Base-by-base conservation (phyloP, 2,329 filamentous ascomycete species). In the Aspergillus sp. region DNA sequence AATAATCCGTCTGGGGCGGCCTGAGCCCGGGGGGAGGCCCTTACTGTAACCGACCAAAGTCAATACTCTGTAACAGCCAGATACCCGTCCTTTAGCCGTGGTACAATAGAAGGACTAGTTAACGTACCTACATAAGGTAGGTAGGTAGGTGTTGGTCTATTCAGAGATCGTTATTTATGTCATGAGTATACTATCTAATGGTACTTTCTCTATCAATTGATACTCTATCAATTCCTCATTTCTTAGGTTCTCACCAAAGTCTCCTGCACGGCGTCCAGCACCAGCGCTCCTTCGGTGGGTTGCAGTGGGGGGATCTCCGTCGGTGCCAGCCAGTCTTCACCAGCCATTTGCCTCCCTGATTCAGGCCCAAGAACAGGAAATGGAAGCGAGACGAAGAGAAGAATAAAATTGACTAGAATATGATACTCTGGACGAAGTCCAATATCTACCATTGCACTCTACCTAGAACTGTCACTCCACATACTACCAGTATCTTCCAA, bases 251-350 rank as follows among this genome's bases (percentile, higher is more conserved):
- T 22, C 3, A 22, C 22, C 22, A 49, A 9, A 16, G 43, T 38
- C 53, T 41, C 49, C 56, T 57, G 49, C 47, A 53, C 51, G 42
- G 54, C 51, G 54, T 52, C 52, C 56, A 57, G 51, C 53, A 60
- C 53, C 53, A 54, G 52, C 52, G 51, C 52, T 54, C 52, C 57
- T 53, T 49, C 47, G 52, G 57, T 60, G 56, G 59, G 48, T 54
- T 60, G 42, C 42, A 53, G 59, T 59, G 60, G 60, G 53, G 60
- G 52, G 60, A 63, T 63, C 60, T 63, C 60, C 59, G 51, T 52
- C 49, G 36, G 50, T 47, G 49, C 54, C 59, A 50, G 52, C 60
- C 57, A 61, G 55, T 61, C 55, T 52, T 58, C 50, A 53, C 59
- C 58, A 60, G 55, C 55, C 57, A 57, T 56, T 58, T 46, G 48